Evolutionary conservation across 2,329 filamentous ascomycete species (phyloP).

Genomic region (Ophiostoma sp.): DNA sequence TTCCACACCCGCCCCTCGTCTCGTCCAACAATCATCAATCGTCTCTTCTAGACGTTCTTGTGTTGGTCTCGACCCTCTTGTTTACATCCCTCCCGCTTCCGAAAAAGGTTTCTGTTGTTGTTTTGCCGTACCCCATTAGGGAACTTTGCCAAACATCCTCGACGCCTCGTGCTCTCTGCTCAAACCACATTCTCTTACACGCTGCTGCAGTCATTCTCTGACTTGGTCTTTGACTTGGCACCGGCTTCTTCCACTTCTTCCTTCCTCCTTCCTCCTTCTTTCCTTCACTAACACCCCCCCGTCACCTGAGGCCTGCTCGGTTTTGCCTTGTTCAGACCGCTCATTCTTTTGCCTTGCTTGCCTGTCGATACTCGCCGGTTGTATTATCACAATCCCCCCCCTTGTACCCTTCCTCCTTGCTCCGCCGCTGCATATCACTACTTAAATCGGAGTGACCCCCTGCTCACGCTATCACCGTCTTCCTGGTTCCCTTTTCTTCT

Average conservation of each 20-base stretch:
- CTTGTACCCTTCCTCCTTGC: slow-evolving; percentile 16
- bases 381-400: slow-evolving; percentile 8
- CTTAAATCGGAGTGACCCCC: slow-evolving; percentile 23
- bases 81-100: background rate
- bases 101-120: background rate
- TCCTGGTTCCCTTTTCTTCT: slow-evolving; percentile 21
- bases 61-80: background rate
- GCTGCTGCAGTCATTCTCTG: background rate
- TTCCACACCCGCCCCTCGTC: background rate
- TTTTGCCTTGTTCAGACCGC: slow-evolving; percentile 15
- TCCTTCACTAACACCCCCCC: slow-evolving; percentile 11
- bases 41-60: background rate
- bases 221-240: slow-evolving; percentile 7
- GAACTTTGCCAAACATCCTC: background rate
- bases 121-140: slow-evolving; percentile 1
- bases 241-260: slow-evolving; percentile 6
- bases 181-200: slow-evolving; percentile 16
- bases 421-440: slow-evolving; percentile 19
- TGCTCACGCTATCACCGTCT: slow-evolving; percentile 15
- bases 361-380: background rate
- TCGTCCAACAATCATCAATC: background rate
- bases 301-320: background rate
- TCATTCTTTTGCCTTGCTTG: background rate
- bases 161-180: background rate
- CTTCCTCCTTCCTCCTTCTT: background rate